A percentile compares a stretch with the other conserved stretches of the same genome.
phyloP scores from a whole-genome alignment of 768 basidiomycete species.

The Butyriboletus loyo region DNA sequence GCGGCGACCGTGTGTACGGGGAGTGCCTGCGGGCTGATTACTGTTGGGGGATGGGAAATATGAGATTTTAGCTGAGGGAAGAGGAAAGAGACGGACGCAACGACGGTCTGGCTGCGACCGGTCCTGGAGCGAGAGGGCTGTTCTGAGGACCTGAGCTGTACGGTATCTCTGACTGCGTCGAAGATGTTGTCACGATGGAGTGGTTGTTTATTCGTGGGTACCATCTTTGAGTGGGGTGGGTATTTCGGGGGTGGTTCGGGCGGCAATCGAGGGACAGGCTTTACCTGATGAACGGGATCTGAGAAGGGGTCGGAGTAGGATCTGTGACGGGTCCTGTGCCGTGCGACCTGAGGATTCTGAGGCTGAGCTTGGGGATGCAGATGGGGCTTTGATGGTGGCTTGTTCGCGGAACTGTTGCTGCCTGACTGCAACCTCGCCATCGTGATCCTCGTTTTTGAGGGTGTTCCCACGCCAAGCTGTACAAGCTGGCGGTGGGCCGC shows the following conservation, averaged over 20 bases:
- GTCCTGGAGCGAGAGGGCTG: slow-evolving; percentile 46
- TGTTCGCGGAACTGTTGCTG: slow-evolving; percentile 18
- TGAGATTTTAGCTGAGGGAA: slow-evolving; percentile 19
- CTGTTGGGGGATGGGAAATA: slow-evolving; percentile 10
- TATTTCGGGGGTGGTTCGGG: slow-evolving; percentile 33
- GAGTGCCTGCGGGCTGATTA: slow-evolving; percentile 19
- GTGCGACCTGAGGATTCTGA: slow-evolving; percentile 21
- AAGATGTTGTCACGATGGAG: slow-evolving; percentile 43
- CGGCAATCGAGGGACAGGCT: slow-evolving; percentile 42
- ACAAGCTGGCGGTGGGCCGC: background rate
- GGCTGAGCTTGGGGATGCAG: slow-evolving; percentile 9
- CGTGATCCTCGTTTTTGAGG: background rate
- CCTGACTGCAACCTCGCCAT: slow-evolving; percentile 18
- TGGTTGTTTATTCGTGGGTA: slow-evolving; percentile 30
- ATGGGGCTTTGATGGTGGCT: slow-evolving; percentile 26
- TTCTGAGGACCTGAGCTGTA: slow-evolving; percentile 48
- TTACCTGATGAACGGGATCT: slow-evolving; percentile 34
- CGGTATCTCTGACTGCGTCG: slow-evolving; percentile 69
- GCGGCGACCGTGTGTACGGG: slow-evolving; percentile 37
- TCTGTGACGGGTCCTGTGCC: slow-evolving; percentile 38
- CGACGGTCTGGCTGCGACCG: slow-evolving; percentile 56
- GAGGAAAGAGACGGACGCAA: slow-evolving; percentile 19
- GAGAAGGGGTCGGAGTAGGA: slow-evolving; percentile 55
- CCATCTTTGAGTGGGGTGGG: slow-evolving; percentile 23
- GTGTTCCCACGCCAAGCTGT: slow-evolving; percentile 25